Evolutionary conservation across 169 alveolate genomes (phyloP), one percentile per base, ranked within the genome.

Genomic region (Plasmodium cynomolgi): DNA sequence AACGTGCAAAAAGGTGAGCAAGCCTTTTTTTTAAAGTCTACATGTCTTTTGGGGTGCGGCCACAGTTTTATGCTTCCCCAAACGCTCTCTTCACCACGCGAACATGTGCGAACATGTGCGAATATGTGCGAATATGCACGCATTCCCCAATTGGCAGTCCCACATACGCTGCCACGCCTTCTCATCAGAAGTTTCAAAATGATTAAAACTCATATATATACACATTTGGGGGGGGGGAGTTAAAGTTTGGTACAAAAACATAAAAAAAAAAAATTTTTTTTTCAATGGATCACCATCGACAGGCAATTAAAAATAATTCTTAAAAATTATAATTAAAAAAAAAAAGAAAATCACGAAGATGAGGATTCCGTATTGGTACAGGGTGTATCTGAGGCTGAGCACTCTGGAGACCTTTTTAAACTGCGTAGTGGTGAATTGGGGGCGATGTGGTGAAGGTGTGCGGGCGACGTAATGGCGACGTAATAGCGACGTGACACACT

Each of bases 391-490:
- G n/a, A 91, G 92, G 39, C 84, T 92, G 56, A 92, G 85, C 26
- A 92, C 84, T 39, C 93, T 92, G 11, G 95, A 92, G 26, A 62
- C 95, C 47, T 85, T 92, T 41, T 92, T 85, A 75, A 92, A 92
- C 95, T 92, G 80, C 50, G 58, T 68, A 71, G 5, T 26, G 50
- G 41, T 33, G 50, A 34, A 34, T 44, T 54, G 54, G 54, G 54
- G 54, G 17, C 3, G 17, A 41, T 9, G 54, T 41, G 8, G 17
- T 41, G 13, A 41, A 41, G 54, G 15, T 0, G 54, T 9, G 54
- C 0, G 47, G 50, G 62, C 2, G 62, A 3, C 23, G 23, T 44
- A 44, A 11, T 44, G 56, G n/a, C 0, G 50, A 9, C 50, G 15
- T 41, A 13, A 13, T 0, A 0, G 1, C 3, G 58, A 3, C 8